Evolutionary conservation across 108 stramenopile species (phyloP).

Genomic region (Cylindrotheca closterium): DNA sequence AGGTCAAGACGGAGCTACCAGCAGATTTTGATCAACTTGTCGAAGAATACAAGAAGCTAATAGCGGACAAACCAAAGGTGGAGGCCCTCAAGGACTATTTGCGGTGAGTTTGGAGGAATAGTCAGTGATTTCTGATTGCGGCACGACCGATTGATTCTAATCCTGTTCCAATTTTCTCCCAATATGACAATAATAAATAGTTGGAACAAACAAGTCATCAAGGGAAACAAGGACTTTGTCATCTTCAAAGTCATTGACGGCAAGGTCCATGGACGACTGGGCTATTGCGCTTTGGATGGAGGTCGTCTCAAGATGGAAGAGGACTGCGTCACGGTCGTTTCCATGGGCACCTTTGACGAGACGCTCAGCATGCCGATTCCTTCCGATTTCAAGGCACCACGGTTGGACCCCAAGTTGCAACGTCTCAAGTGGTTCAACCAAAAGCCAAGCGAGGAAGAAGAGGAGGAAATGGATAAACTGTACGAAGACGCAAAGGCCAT

Average conservation of each 20-base stretch:
- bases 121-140: slow-evolving; percentile 1
- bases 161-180: not conserved
- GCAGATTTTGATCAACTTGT: not conserved
- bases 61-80: slow-evolving; percentile 35
- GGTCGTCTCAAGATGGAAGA: slow-evolving; percentile 63
- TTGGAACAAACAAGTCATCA: slow-evolving; percentile 66
- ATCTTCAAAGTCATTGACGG: slow-evolving; percentile 72
- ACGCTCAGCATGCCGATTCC: slow-evolving; percentile 23
- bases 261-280: slow-evolving; percentile 64
- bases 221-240: slow-evolving; percentile 67
- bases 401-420: slow-evolving; percentile 5
- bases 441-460: slow-evolving; percentile 58
- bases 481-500: slow-evolving; percentile 27
- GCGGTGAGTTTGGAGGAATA: slow-evolving; percentile 10
- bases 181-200: slow-evolving; percentile 10
- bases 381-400: slow-evolving; percentile 19
- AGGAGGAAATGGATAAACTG: slow-evolving; percentile 57
- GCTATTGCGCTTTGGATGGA: slow-evolving; percentile 59
- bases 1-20: slow-evolving; percentile 3
- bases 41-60: slow-evolving; percentile 22
- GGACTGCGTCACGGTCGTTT: slow-evolving; percentile 36
- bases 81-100: slow-evolving; percentile 70
- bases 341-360: slow-evolving; percentile 72
- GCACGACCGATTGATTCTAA: not conserved
- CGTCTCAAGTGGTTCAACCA: slow-evolving; percentile 14